Percentiles rank a stretch among this genome's conserved stretches.
Conservation (phyloP, 441 rosid species). For the Adansonia rubrostipa region DNA sequence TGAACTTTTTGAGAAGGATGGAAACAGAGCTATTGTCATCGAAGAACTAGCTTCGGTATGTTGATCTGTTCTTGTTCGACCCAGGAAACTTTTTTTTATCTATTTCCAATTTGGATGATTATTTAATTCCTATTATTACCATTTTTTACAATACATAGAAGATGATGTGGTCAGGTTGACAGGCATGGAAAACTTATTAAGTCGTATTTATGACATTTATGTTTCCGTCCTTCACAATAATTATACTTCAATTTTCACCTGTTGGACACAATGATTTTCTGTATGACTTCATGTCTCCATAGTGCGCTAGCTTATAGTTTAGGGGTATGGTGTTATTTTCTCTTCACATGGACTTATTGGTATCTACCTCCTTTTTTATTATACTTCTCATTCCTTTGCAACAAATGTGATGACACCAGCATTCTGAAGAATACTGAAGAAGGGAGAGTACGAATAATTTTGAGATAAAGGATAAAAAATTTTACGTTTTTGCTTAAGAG, state of each 20-base stretch:
- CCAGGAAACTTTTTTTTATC: not conserved
- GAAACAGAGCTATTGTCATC: conserved; percentile 84
- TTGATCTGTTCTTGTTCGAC: conserved; percentile 14
- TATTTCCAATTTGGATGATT: not conserved
- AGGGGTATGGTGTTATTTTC: not conserved
- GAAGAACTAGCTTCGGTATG: conserved; percentile 93
- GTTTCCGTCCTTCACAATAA: not conserved
- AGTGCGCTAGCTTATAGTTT: too few relatives aligned
- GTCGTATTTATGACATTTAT: not conserved
- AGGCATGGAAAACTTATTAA: not conserved
- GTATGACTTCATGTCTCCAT: not conserved
- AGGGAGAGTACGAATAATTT: too few relatives aligned
- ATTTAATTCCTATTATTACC: conserved; percentile 4
- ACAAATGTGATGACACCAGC: not conserved
- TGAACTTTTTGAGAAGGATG: conserved; percentile 92
- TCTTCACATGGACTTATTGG: not conserved
- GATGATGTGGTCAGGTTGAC: conserved; percentile 8
- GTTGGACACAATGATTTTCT: not conserved
- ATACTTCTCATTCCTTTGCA: not conserved
- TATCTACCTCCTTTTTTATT: not conserved
- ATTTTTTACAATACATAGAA: not conserved
- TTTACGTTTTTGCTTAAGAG: not conserved
- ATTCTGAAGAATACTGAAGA: not conserved
- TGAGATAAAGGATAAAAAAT: too few relatives aligned
- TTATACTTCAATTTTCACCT: not conserved